Evolutionary conservation across 1,284 basidiomycete genomes (phyloP), one percentile per base, ranked within the genome.

Genomic region (Microbotryomycetes sp.): DNA sequence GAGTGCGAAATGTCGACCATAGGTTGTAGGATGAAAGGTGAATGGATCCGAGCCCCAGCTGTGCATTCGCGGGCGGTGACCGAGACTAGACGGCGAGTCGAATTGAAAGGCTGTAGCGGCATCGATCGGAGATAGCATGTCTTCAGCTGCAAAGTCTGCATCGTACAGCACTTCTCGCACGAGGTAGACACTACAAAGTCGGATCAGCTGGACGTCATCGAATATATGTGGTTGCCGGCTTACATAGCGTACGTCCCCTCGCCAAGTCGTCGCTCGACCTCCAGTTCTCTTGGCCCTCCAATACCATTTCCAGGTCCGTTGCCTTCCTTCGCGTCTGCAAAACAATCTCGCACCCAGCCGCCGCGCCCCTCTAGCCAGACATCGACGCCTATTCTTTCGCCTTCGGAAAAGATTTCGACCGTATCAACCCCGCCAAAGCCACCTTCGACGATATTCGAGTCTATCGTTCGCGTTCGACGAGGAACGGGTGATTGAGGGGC

Each of bases 1-100:
- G 78, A 98, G 84, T 21, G 94, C 93, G 75, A 88, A 98, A 75
- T 97, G 86, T 61, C 87, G 82, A 29, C 89, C 89, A 70, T 92
- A 89, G 11, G 61, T 62, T 23, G 47, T 45, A 18, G 56, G 45
- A n/a, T 60, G 52, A n/a, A 52, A 29, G 46, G 55, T 41, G 56
- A 54, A 59, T 50, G 58, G 41, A 51, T 65, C 57, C 24, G 59
- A 58, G 21, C 55, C 55, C 65, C 71, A 65, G 76, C 74, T 66
- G 70, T 69, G 53, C 73, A 72, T 52, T 71, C 75, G 62, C 23
- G 59, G 58, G 9, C 81, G 80, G 70, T 85, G 83, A 29, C 85
- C 70, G 82, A 74, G 86, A 81, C 58, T 77, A 73, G 69, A 83
- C 84, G 56, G 79, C 28, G 55, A 54, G 45, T 64, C 64, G 45